A percentile compares a stretch with the other conserved stretches of the same genome.
Evolutionary conservation across 2,329 filamentous ascomycete species (phyloP).

Genomic region (Polytolypa hystricis): DNA sequence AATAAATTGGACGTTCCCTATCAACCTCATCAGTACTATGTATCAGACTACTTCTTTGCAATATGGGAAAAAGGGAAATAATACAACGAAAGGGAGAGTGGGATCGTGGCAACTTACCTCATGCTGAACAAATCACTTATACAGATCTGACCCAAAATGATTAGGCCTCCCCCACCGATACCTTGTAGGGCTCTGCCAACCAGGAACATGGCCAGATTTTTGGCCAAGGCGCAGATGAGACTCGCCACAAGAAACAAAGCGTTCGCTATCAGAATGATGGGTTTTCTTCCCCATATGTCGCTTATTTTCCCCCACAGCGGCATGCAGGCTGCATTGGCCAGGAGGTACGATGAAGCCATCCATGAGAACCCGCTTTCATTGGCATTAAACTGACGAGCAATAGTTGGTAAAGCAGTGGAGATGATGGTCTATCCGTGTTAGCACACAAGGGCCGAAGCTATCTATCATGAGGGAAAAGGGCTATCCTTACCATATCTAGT

Average conservation of each 20-base stretch:
- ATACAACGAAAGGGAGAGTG: neutral
- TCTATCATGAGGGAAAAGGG: neutral
- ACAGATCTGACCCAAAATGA: constrained; percentile 52
- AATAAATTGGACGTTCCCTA: constrained; percentile 49
- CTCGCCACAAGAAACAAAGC: constrained; percentile 52
- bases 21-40: neutral
- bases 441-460: neutral
- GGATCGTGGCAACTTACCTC: constrained; percentile 23
- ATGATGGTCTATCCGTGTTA: constrained; percentile 19
- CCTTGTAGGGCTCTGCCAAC: constrained; percentile 52
- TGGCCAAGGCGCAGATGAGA: constrained; percentile 46
- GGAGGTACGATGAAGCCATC: constrained; percentile 27
- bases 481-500: constrained; percentile 41
- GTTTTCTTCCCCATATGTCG: constrained; percentile 58
- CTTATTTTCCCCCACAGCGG: constrained; percentile 51
- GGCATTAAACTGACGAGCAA: constrained; percentile 22
- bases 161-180: constrained; percentile 51
- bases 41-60: neutral
- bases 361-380: constrained; percentile 26
- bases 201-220: constrained; percentile 51
- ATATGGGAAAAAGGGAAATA: neutral
- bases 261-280: constrained; percentile 50
- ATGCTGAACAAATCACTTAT: constrained; percentile 55
- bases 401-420: constrained; percentile 26
- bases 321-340: constrained; percentile 29